A percentile compares a stretch with the other conserved stretches of the same genome.
These are phyloP conservation scores for Galium porrigens DNA, from an alignment of 305 asterid genomes.

Conservation along the genomic window DNA sequence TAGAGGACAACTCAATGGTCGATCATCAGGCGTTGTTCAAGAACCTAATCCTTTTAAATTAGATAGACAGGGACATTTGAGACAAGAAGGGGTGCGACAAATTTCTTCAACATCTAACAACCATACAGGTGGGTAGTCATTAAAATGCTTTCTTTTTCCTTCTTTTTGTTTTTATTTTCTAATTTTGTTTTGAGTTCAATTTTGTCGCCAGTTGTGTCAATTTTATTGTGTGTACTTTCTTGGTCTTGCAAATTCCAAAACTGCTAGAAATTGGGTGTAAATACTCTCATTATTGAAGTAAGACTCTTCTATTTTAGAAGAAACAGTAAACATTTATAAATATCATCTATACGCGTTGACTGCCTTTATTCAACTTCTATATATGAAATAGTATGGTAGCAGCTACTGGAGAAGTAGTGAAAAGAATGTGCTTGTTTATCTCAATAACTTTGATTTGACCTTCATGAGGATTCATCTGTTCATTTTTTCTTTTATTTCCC, in stretches of 20 bases:
- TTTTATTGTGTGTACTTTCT: not conserved
- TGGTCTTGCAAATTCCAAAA: not conserved
- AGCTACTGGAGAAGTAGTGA: not conserved
- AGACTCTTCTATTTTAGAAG: not conserved
- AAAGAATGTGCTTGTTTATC: not conserved
- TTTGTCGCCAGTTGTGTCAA: not conserved
- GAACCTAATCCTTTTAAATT: slow-evolving; percentile 31
- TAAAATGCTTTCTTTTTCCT: not conserved
- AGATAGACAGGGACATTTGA: slow-evolving; percentile 32
- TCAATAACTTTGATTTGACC: slow-evolving; percentile 1
- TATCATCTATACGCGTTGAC: not conserved
- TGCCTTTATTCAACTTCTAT: not conserved
- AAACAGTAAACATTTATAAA: not conserved
- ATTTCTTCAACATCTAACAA: slow-evolving; percentile 27
- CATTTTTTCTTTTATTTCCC: not conserved
- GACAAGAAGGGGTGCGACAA: slow-evolving; percentile 34
- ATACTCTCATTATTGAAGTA: not conserved
- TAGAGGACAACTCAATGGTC: slow-evolving; percentile 31
- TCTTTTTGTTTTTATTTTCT: not conserved
- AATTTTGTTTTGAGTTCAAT: not conserved
- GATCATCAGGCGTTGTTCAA: slow-evolving; percentile 29
- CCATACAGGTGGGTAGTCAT: slow-evolving; percentile 27
- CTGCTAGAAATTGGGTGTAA: not conserved
- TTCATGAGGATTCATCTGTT: not conserved
- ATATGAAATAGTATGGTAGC: not conserved